Evolutionary conservation across 768 basidiomycete species (phyloP).

Genomic region (Psilocybe azurescens): DNA sequence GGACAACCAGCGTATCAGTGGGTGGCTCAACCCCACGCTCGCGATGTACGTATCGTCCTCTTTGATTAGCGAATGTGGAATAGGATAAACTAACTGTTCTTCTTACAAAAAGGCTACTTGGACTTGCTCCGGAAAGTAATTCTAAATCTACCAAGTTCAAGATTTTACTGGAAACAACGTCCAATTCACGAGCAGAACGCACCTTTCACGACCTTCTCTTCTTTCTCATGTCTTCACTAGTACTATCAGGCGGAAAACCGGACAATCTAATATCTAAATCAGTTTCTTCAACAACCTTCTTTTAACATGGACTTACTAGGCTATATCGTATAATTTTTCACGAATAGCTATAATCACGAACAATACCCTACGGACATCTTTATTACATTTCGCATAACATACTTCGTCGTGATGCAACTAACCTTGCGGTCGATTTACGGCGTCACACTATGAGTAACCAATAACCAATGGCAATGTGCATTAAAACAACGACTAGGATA

Average conservation of each 20-base stretch:
- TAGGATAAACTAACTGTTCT: not conserved
- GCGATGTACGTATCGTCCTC: slow-evolving; percentile 25
- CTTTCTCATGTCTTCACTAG: too few species aligned
- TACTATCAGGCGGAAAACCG: too few species aligned
- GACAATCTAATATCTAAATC: not conserved
- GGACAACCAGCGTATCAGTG: slow-evolving; percentile 37
- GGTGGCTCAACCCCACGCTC: slow-evolving; percentile 26
- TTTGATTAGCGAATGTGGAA: not conserved
- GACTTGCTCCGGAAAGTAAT: slow-evolving; percentile 13
- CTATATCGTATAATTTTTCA: not conserved
- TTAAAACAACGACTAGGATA: not conserved
- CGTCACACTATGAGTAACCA: too few species aligned
- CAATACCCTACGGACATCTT: too few species aligned
- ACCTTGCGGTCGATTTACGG: too few species aligned
- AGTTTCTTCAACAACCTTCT: not conserved
- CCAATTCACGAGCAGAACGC: not conserved
- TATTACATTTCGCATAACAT: too few species aligned
- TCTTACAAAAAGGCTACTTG: slow-evolving; percentile 10
- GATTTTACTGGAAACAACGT: not conserved
- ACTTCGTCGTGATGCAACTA: too few species aligned
- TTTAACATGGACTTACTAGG: not conserved
- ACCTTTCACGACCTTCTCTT: not conserved
- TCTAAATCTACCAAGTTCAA: not conserved
- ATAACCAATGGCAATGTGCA: not conserved
- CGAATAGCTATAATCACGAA: too few species aligned